These are phyloP conservation scores for Phytophthora cactorum DNA, from an alignment of 352 stramenopile genomes.

Conservation along the genomic window DNA sequence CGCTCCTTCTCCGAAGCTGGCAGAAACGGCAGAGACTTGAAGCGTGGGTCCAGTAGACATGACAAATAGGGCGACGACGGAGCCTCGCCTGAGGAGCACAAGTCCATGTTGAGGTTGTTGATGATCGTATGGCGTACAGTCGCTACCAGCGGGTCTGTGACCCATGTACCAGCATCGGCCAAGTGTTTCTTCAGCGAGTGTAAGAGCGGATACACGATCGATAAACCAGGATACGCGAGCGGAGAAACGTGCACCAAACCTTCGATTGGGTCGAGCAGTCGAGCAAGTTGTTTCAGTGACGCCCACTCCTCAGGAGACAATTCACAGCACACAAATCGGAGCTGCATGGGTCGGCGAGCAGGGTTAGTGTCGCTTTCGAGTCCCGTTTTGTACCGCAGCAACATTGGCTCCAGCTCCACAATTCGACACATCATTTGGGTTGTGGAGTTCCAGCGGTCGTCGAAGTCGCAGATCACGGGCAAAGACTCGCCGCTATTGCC, in stretches of 20 bases:
- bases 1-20: slow-evolving; percentile 55
- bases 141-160: slow-evolving; percentile 65
- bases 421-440: slow-evolving; percentile 84
- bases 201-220: slow-evolving; percentile 71
- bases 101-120: slow-evolving; percentile 49
- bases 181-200: slow-evolving; percentile 80
- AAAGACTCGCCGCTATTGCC: slow-evolving; percentile 33
- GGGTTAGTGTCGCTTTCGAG: slow-evolving; percentile 77
- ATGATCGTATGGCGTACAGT: slow-evolving; percentile 68
- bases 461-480: slow-evolving; percentile 82
- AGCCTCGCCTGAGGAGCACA: slow-evolving; percentile 55
- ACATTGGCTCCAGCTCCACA: slow-evolving; percentile 75
- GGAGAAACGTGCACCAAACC: slow-evolving; percentile 68
- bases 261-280: slow-evolving; percentile 71
- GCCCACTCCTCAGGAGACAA: slow-evolving; percentile 71
- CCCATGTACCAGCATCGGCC: slow-evolving; percentile 63
- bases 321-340: slow-evolving; percentile 81
- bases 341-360: slow-evolving; percentile 73
- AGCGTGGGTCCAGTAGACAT: slow-evolving; percentile 74
- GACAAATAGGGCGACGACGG: slow-evolving; percentile 71
- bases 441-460: slow-evolving; percentile 79
- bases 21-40: slow-evolving; percentile 78
- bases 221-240: slow-evolving; percentile 71
- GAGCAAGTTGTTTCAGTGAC: slow-evolving; percentile 71
- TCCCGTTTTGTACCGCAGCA: slow-evolving; percentile 79